These are phyloP conservation scores for Myxozyma lipomycoides DNA, from an alignment of 805 yeast genomes.

Conservation along the genomic window DNA sequence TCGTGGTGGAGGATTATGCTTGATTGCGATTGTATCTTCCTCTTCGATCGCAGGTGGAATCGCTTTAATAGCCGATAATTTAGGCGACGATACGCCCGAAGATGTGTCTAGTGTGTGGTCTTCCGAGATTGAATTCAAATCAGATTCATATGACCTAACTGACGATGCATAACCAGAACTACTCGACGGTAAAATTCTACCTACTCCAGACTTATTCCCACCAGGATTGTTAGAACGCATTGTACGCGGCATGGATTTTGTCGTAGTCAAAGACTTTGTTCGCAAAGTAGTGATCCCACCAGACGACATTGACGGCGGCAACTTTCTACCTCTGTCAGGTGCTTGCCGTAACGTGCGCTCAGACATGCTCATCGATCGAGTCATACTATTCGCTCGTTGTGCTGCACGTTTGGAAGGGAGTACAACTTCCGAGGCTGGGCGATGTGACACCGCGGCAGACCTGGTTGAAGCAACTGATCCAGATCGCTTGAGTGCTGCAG, in stretches of 20 bases:
- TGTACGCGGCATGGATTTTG: conserved; percentile 6
- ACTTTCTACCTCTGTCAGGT: neutral
- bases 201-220: neutral
- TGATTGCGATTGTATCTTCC: conserved; percentile 3
- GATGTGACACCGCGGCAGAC: no score
- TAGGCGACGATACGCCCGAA: conserved; percentile 4
- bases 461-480: conserved; percentile 4
- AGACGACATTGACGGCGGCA: neutral
- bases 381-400: conserved; percentile 5
- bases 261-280: conserved; percentile 6
- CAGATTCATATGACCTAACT: conserved; percentile 20
- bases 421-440: neutral
- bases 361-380: conserved; percentile 19
- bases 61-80: neutral
- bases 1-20: conserved; percentile 17
- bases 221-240: neutral
- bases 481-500: conserved; percentile 21
- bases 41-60: conserved; percentile 18
- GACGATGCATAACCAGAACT: conserved; percentile 21
- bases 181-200: neutral
- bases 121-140: conserved; percentile 23
- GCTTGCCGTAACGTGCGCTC: conserved; percentile 17
- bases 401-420: conserved; percentile 12
- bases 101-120: conserved; percentile 12
- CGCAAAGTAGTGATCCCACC: conserved; percentile 3